Conservation (phyloP, 1,284 basidiomycete genomes). For the Ustilago nuda region DNA sequence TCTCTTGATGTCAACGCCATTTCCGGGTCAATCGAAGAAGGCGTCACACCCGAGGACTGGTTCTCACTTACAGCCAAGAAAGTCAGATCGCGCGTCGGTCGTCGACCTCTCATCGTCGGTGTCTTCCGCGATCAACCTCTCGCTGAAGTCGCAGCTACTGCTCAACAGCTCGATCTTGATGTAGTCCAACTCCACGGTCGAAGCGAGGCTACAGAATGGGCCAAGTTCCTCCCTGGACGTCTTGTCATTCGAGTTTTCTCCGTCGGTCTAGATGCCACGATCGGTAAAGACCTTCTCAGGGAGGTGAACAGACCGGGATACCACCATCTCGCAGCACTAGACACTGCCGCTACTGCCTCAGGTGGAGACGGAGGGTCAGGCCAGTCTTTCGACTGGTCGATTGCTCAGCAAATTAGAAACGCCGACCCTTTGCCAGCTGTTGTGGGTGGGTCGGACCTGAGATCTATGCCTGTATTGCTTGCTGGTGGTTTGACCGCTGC, state of each 20-base stretch:
- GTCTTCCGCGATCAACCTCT: conserved; percentile 68
- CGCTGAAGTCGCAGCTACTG: conserved; percentile 54
- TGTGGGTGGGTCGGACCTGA: conserved; percentile 24
- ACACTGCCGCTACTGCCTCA: conserved; percentile 47
- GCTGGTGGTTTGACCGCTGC: conserved; percentile 63
- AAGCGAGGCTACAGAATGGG: conserved; percentile 62
- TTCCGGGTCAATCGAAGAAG: conserved; percentile 27
- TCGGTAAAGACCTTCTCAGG: conserved; percentile 35
- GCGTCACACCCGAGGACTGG: conserved; percentile 56
- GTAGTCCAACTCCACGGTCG: conserved; percentile 67
- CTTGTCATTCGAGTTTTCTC: conserved; percentile 65
- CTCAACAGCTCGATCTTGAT: conserved; percentile 57
- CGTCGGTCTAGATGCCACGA: conserved; percentile 32
- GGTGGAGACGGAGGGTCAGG: conserved; percentile 61
- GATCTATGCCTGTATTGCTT: conserved; percentile 55
- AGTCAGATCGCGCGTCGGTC: conserved; percentile 44
- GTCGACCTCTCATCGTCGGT: conserved; percentile 63
- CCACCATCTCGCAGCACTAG: conserved; percentile 64
- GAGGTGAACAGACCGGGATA: conserved; percentile 59
- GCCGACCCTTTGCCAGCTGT: conserved; percentile 39
- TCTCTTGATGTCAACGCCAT: conserved; percentile 4
- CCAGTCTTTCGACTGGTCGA: conserved; percentile 58
- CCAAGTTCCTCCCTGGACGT: conserved; percentile 63
- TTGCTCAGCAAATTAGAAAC: conserved; percentile 42
- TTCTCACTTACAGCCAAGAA: conserved; percentile 55